Evolutionary conservation across 2,329 filamentous ascomycete species (phyloP).

Genomic region (Aspergillus glaucus): DNA sequence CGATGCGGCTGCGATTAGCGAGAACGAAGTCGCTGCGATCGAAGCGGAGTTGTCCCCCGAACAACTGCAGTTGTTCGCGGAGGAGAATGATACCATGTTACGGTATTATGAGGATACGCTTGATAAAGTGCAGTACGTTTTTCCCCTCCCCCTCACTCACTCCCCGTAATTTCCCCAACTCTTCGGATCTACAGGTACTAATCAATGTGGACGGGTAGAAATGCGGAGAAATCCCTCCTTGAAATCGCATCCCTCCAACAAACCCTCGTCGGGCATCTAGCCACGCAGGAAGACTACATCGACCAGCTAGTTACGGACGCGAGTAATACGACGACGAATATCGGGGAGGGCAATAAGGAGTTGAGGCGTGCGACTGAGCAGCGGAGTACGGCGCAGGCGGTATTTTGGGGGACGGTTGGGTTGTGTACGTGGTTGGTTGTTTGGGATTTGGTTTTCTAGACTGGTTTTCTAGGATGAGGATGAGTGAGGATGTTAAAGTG

Average conservation of each 20-base stretch:
- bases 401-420: constrained; percentile 73
- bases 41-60: constrained; percentile 66
- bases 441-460: constrained; percentile 61
- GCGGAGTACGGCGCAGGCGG: constrained; percentile 66
- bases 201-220: constrained; percentile 44
- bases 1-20: constrained; percentile 21
- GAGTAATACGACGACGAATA: constrained; percentile 72
- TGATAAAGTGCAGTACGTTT: constrained; percentile 79
- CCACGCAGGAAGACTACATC: constrained; percentile 80
- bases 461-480: too few relatives aligned
- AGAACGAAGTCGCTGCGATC: constrained; percentile 32
- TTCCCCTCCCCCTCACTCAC: neutral
- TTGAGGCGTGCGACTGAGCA: constrained; percentile 73
- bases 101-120: constrained; percentile 91
- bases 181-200: constrained; percentile 1
- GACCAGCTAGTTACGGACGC: constrained; percentile 83
- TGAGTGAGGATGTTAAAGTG: too few relatives aligned
- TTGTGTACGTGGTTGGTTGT: constrained; percentile 67
- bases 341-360: constrained; percentile 84
- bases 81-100: constrained; percentile 88
- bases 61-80: constrained; percentile 86
- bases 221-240: constrained; percentile 79
- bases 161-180: neutral
- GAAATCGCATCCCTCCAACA: constrained; percentile 93
- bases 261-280: constrained; percentile 77